Conservation (phyloP, 768 basidiomycete genomes). For the Boletellus ananiceps region DNA sequence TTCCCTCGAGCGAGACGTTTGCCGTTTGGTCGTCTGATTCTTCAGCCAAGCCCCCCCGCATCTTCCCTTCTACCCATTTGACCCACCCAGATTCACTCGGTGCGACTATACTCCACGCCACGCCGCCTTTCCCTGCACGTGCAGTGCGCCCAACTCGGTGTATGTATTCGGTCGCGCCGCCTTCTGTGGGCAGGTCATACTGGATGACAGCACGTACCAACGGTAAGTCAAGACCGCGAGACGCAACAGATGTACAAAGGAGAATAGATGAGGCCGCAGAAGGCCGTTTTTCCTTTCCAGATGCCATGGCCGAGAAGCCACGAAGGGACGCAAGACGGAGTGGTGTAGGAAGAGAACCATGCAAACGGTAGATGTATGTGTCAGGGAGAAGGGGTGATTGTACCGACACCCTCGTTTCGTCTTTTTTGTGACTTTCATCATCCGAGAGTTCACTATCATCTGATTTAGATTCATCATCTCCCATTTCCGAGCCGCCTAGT, state of each 20-base stretch:
- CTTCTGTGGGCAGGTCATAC: slow-evolving; percentile 96
- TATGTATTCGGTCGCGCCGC: slow-evolving; percentile 93
- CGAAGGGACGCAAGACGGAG: slow-evolving; percentile 80
- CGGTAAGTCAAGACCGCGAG: slow-evolving; percentile 95
- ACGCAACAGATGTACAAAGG: slow-evolving; percentile 94
- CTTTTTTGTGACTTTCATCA: slow-evolving; percentile 24
- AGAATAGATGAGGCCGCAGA: slow-evolving; percentile 60
- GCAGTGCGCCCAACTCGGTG: slow-evolving; percentile 97
- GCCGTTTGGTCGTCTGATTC: slow-evolving; percentile 30
- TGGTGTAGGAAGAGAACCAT: slow-evolving; percentile 83
- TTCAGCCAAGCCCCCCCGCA: slow-evolving; percentile 50
- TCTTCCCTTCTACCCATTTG: slow-evolving; percentile 79
- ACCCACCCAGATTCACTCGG: slow-evolving; percentile 90
- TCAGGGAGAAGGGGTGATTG: slow-evolving; percentile 76
- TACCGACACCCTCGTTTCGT: slow-evolving; percentile 45
- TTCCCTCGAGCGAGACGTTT: slow-evolving; percentile 51
- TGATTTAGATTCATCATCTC: slow-evolving; percentile 28
- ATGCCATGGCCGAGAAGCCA: slow-evolving; percentile 57
- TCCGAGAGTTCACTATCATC: slow-evolving; percentile 23
- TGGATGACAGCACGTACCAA: slow-evolving; percentile 93
- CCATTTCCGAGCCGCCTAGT: slow-evolving; percentile 70
- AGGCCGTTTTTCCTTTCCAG: slow-evolving; percentile 29
- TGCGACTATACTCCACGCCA: slow-evolving; percentile 90
- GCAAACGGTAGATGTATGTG: slow-evolving; percentile 80
- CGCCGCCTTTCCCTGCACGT: slow-evolving; percentile 91